These are phyloP conservation scores for Eimeria acervulina DNA, from an alignment of 169 alveolate species.

Conservation along the genomic window DNA sequence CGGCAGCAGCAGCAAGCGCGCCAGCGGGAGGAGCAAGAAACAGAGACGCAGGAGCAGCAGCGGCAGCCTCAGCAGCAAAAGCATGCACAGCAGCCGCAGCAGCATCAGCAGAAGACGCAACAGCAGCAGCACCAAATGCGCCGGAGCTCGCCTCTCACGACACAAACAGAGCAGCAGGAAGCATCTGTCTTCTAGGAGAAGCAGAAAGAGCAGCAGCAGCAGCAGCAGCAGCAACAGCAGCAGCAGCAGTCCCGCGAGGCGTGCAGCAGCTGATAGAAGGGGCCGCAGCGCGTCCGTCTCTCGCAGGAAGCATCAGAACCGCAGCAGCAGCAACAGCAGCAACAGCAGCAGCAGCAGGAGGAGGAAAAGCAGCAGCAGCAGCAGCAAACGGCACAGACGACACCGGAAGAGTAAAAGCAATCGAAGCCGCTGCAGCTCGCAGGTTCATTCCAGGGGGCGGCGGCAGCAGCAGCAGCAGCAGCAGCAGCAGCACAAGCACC, in stretches of 20 bases:
- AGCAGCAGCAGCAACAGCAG: background rate
- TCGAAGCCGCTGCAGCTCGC: conserved; percentile 23
- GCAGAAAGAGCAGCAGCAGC: conserved; percentile 5
- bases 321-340: background rate
- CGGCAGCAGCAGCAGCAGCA: conserved; percentile 25
- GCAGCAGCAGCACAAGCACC: conserved; percentile 60
- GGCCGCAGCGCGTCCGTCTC: background rate
- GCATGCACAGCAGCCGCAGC: too few relatives aligned
- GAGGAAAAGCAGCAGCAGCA: background rate
- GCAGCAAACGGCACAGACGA: background rate
- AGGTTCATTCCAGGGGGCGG: background rate
- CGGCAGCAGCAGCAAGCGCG: too few relatives aligned
- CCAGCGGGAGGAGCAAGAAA: too few relatives aligned
- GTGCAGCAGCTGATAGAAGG: background rate
- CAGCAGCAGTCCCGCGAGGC: background rate
- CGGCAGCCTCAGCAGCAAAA: too few relatives aligned
- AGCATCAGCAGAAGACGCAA: too few relatives aligned
- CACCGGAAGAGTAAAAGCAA: background rate
- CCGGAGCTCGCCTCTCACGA: background rate
- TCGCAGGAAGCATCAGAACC: background rate
- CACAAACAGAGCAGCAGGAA: background rate
- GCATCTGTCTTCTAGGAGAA: background rate
- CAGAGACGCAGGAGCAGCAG: too few relatives aligned
- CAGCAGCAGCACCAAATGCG: too few relatives aligned
- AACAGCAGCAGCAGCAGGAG: conserved; percentile 25